These are phyloP conservation scores for Hypholoma fasciculare DNA, from an alignment of 768 basidiomycete genomes.

Conservation along the genomic window DNA sequence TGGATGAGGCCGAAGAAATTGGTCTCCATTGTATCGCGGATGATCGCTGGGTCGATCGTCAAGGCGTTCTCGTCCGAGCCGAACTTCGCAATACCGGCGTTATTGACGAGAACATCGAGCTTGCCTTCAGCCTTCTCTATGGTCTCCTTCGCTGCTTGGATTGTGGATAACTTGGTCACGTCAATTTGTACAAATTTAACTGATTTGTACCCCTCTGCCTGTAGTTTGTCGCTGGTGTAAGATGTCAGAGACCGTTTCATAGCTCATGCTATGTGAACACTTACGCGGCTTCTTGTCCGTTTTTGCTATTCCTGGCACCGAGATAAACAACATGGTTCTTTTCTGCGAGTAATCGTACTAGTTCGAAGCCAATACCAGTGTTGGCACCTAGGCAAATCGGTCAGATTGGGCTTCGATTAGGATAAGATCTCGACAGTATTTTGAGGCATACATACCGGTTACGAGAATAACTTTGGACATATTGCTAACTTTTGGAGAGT, in stretches of 20 bases:
- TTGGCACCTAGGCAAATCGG: constrained; percentile 34
- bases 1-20: constrained; percentile 46
- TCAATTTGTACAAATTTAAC: constrained; percentile 41
- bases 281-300: constrained; percentile 42
- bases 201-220: constrained; percentile 26
- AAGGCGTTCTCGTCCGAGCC: constrained; percentile 30
- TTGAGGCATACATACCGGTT: constrained; percentile 27
- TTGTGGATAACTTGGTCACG: constrained; percentile 33
- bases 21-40: constrained; percentile 39
- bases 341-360: constrained; percentile 41
- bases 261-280: constrained; percentile 5
- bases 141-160: constrained; percentile 31
- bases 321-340: constrained; percentile 45
- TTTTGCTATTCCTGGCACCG: constrained; percentile 36
- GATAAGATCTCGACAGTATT: background rate
- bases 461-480: constrained; percentile 38
- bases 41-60: constrained; percentile 29
- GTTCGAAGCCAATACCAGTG: constrained; percentile 44
- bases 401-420: background rate
- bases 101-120: constrained; percentile 48
- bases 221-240: constrained; percentile 27
- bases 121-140: constrained; percentile 40
- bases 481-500: background rate
- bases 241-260: background rate
- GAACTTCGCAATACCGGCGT: constrained; percentile 34